A percentile compares a stretch with the other conserved stretches of the same genome.
These are phyloP conservation scores for Flaveria floridana DNA, from an alignment of 140 eudicot genomes.

Conservation along the genomic window DNA sequence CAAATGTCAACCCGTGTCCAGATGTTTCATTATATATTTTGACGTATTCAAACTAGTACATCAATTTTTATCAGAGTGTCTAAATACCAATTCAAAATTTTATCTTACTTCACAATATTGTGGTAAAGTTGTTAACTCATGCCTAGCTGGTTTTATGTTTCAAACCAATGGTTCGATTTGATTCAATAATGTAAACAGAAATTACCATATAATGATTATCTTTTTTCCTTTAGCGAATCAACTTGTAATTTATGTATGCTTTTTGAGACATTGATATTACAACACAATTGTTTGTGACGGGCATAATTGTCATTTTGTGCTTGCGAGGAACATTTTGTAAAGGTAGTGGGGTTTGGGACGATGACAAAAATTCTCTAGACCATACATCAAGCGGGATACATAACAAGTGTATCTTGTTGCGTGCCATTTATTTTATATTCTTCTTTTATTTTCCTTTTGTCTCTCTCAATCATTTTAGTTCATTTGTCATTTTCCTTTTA, in stretches of 20 bases:
- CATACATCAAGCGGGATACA: not conserved
- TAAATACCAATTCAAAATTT: too few species aligned
- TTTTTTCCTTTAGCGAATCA: too few species aligned
- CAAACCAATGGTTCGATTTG: too few species aligned
- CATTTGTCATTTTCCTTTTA: not conserved
- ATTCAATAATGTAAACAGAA: too few species aligned
- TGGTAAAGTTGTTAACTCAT: too few species aligned
- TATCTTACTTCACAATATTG: too few species aligned
- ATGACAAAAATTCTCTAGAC: not conserved
- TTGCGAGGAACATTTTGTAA: not conserved
- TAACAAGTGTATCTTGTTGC: not conserved
- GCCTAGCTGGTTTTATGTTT: not conserved
- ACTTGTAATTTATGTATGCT: too few species aligned
- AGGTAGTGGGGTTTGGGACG: not conserved
- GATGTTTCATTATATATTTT: too few species aligned
- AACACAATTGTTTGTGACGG: not conserved
- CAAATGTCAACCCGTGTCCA: too few species aligned
- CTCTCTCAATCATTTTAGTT: not conserved
- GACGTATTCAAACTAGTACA: too few species aligned
- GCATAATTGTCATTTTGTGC: not conserved
- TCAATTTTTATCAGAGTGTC: too few species aligned
- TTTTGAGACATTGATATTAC: not conserved
- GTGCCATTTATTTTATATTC: not conserved
- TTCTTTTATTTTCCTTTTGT: constrained; percentile 4
- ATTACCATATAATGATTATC: too few species aligned